Percentiles rank a stretch among this genome's conserved stretches.
Conservation (phyloP, 2,329 filamentous ascomycete genomes). For the Colletotrichum filicis region DNA sequence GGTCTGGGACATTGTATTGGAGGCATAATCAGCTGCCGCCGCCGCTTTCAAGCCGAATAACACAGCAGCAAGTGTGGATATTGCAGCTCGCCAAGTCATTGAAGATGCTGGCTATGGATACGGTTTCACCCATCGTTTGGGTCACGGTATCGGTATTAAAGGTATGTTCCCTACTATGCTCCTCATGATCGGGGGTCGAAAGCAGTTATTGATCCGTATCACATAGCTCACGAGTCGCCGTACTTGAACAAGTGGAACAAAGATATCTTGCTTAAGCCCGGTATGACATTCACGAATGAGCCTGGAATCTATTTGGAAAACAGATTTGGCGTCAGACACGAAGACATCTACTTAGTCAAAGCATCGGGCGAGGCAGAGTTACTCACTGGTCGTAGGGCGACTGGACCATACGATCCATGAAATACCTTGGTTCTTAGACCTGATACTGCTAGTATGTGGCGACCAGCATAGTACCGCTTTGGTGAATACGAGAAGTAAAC, state of each 20-base stretch:
- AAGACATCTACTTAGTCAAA: slow-evolving; percentile 69
- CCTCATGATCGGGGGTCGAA: too few species aligned
- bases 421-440: too few species aligned
- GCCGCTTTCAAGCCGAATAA: slow-evolving; percentile 59
- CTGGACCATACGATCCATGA: slow-evolving; percentile 63
- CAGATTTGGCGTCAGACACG: slow-evolving; percentile 71
- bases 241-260: slow-evolving; percentile 73
- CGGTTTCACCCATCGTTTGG: slow-evolving; percentile 70
- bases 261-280: slow-evolving; percentile 55
- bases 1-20: slow-evolving; percentile 70
- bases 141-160: slow-evolving; percentile 75
- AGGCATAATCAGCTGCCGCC: slow-evolving; percentile 68
- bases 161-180: not conserved
- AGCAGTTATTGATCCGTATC: not conserved
- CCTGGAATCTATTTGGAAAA: slow-evolving; percentile 71
- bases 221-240: slow-evolving; percentile 67
- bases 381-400: slow-evolving; percentile 63
- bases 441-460: too few species aligned
- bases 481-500: too few species aligned
- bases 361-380: slow-evolving; percentile 64
- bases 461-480: too few species aligned
- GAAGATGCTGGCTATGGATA: slow-evolving; percentile 67
- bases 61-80: slow-evolving; percentile 69
- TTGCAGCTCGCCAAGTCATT: slow-evolving; percentile 69
- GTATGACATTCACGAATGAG: slow-evolving; percentile 73